These are phyloP conservation scores for Neurospora sp. DNA, from an alignment of 495 filamentous ascomycete species.

Conservation along the genomic window DNA sequence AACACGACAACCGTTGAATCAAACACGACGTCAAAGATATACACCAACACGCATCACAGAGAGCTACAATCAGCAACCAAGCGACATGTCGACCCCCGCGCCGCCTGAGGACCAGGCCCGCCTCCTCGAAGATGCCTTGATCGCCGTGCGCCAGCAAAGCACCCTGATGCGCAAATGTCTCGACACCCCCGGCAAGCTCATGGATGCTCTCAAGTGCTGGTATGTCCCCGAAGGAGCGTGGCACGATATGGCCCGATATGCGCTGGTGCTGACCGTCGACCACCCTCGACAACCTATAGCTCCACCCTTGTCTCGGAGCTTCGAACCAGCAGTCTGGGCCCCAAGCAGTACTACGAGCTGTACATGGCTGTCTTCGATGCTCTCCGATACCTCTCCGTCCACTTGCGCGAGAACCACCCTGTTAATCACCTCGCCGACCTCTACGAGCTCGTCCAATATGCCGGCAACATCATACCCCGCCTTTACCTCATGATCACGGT, in stretches of 20 bases:
- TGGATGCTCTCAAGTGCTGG: constrained; percentile 99
- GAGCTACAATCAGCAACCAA: neutral
- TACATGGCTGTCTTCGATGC: constrained; percentile 99
- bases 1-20: neutral
- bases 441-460: constrained; percentile 98
- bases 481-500: constrained; percentile 98
- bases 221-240: constrained; percentile 29
- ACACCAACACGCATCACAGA: neutral
- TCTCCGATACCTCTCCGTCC: constrained; percentile 88
- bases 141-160: constrained; percentile 93
- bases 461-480: constrained; percentile 92
- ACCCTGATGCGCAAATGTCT: constrained; percentile 93
- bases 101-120: constrained; percentile 83
- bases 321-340: constrained; percentile 86
- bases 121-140: constrained; percentile 91
- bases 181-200: constrained; percentile 95
- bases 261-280: neutral
- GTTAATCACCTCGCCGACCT: constrained; percentile 96
- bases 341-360: constrained; percentile 98
- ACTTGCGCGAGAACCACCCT: constrained; percentile 93
- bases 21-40: neutral
- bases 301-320: constrained; percentile 96
- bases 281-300: constrained; percentile 33
- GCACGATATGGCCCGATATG: neutral
- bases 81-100: constrained; percentile 49